phyloP scores from a whole-genome alignment of 331 rosid species.

The Erythrophleum ivorense region DNA sequence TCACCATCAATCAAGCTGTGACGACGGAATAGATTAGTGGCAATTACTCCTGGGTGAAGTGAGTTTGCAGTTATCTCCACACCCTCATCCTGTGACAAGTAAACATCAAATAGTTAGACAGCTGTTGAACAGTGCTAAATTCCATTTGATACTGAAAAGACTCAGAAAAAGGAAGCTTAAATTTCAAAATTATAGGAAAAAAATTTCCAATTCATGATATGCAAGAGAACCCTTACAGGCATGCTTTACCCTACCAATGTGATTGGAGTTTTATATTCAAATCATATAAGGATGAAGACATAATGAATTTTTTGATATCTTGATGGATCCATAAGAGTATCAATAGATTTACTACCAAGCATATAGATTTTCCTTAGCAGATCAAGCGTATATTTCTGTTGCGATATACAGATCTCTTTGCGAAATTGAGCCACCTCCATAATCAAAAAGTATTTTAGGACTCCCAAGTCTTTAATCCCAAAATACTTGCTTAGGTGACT shows the following conservation, averaged over 20 bases:
- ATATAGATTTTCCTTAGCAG: too few species aligned
- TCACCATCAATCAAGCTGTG: conserved; percentile 56
- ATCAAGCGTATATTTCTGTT: too few species aligned
- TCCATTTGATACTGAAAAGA: background rate
- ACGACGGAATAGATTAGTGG: conserved; percentile 81
- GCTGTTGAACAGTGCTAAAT: background rate
- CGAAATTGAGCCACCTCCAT: too few species aligned
- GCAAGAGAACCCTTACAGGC: background rate
- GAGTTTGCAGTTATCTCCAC: conserved; percentile 80
- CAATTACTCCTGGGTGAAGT: conserved; percentile 86
- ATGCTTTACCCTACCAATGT: conserved; percentile 16
- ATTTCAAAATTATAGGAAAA: background rate
- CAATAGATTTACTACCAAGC: too few species aligned
- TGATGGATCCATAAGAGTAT: background rate
- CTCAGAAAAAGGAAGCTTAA: background rate
- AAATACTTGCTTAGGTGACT: too few species aligned
- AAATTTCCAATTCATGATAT: background rate
- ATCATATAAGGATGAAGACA: background rate
- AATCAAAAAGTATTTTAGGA: too few species aligned
- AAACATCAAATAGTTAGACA: background rate
- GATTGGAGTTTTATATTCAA: background rate
- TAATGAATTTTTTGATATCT: background rate
- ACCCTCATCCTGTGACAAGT: conserved; percentile 64
- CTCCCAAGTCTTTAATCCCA: too few species aligned
- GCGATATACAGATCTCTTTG: too few species aligned